A percentile compares a stretch with the other conserved stretches of the same genome.
Conservation (phyloP, 2,329 filamentous ascomycete genomes). For the Teratosphaeria nubilosa region DNA sequence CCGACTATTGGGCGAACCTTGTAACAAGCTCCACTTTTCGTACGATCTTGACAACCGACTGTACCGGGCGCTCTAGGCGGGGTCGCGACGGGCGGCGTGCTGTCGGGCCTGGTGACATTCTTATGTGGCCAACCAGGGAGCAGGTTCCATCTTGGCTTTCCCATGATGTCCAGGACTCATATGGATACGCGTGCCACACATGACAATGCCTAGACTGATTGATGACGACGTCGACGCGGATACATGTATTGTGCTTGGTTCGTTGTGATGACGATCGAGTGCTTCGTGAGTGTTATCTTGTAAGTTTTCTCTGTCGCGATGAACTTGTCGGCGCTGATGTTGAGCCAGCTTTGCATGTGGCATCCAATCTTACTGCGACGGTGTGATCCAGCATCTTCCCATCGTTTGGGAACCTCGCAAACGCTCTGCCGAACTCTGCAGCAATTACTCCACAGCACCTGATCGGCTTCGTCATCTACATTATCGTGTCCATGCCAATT, state of each 20-base stretch:
- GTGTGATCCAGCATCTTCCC: not conserved
- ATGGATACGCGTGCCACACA: not conserved
- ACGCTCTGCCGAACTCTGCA: not conserved
- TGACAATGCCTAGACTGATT: not conserved
- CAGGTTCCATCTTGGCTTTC: not conserved
- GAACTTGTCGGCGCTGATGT: not conserved
- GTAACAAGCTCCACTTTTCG: no score
- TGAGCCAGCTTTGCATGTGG: not conserved
- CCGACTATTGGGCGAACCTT: no score
- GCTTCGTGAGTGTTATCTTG: not conserved
- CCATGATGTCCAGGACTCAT: not conserved
- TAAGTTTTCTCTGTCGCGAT: not conserved
- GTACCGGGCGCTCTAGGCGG: not conserved
- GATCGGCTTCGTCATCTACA: slow-evolving; percentile 8
- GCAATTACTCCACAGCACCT: slow-evolving; percentile 1
- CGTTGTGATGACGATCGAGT: not conserved
- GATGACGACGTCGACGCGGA: not conserved
- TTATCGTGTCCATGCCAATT: slow-evolving; percentile 6
- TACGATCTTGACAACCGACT: no score
- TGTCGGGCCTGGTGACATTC: not conserved
- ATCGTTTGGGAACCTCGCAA: not conserved
- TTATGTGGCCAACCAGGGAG: not conserved
- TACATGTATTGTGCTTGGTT: not conserved
- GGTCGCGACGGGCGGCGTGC: not conserved
- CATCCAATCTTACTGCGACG: not conserved